Evolutionary conservation across 805 yeast genomes (phyloP).

Genomic region (Saturnispora besseyi): DNA sequence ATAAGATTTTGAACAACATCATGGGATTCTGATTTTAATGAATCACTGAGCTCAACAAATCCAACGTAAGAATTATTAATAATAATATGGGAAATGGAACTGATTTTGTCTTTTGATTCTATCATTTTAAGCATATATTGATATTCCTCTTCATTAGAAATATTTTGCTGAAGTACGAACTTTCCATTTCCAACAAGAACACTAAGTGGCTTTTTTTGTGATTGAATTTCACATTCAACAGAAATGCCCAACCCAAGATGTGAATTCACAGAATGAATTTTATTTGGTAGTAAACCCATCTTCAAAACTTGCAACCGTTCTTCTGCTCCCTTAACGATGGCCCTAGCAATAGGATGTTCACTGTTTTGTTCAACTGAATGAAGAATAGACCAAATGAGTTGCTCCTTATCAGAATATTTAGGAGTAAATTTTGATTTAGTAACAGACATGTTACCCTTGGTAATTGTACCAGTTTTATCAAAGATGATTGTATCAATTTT

Average conservation of each 20-base stretch:
- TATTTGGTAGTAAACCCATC: slow-evolving; percentile 7
- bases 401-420: slow-evolving; percentile 19
- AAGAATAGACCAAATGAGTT: slow-evolving; percentile 38
- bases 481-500: slow-evolving; percentile 60
- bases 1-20: slow-evolving; percentile 49
- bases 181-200: slow-evolving; percentile 49
- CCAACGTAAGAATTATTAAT: slow-evolving; percentile 57
- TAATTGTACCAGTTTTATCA: slow-evolving; percentile 94
- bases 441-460: slow-evolving; percentile 68
- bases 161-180: slow-evolving; percentile 26
- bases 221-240: slow-evolving; percentile 17
- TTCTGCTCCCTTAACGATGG: slow-evolving; percentile 38
- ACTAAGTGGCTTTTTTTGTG: slow-evolving; percentile 13
- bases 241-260: slow-evolving; percentile 39
- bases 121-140: slow-evolving; percentile 6
- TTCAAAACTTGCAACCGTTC: slow-evolving; percentile 3
- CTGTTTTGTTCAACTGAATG: slow-evolving; percentile 57
- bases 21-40: slow-evolving; percentile 54
- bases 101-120: slow-evolving; percentile 9
- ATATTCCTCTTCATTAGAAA: slow-evolving; percentile 19
- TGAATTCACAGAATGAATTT: slow-evolving; percentile 30
- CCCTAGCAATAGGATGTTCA: slow-evolving; percentile 84
- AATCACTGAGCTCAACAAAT: slow-evolving; percentile 56
- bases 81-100: slow-evolving; percentile 32
- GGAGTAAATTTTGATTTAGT: slow-evolving; percentile 19